Evolutionary conservation across 2,329 filamentous ascomycete species (phyloP).

Genomic region (Pestalotiopsis sp.): DNA sequence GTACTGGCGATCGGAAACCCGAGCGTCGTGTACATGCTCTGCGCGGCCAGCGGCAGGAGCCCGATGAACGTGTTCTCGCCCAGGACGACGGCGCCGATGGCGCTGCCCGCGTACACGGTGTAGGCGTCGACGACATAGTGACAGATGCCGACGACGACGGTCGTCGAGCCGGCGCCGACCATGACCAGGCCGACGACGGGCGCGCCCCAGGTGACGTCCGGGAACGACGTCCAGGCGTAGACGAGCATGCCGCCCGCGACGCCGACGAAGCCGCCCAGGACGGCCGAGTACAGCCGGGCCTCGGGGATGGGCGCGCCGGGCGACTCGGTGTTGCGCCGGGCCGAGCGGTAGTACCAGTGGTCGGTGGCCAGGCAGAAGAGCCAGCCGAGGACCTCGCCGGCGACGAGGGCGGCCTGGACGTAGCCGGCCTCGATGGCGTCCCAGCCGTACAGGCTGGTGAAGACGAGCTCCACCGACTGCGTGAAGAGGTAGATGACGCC

Average conservation of each 20-base stretch:
- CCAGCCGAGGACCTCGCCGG: constrained; percentile 13
- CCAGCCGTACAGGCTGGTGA: constrained; percentile 20
- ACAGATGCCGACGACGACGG: constrained; percentile 43
- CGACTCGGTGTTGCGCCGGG: constrained; percentile 33
- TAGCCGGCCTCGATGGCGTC: constrained; percentile 13
- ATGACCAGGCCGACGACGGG: constrained; percentile 46
- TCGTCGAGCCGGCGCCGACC: constrained; percentile 49
- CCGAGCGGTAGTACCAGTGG: constrained; percentile 40
- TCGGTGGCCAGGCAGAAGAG: constrained; percentile 20
- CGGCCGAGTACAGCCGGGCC: constrained; percentile 5
- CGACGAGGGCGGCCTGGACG: constrained; percentile 3
- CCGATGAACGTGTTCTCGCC: constrained; percentile 50
- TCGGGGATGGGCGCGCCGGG: constrained; percentile 27
- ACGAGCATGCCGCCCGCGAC: constrained; percentile 45
- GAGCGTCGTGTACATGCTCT: constrained; percentile 45
- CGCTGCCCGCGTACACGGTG: constrained; percentile 47
- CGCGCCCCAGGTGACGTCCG: constrained; percentile 43
- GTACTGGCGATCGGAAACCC: constrained; percentile 50
- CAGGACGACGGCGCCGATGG: constrained; percentile 46
- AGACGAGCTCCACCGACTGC: constrained; percentile 22
- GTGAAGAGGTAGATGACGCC: constrained; percentile 26
- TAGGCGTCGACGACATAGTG: constrained; percentile 52
- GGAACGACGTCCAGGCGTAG: constrained; percentile 49
- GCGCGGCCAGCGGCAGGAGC: constrained; percentile 22
- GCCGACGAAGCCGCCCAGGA: constrained; percentile 1